Evolutionary conservation across 2,329 filamentous ascomycete genomes (phyloP), one percentile per base, ranked within the genome.

Genomic region (Falciphora oryzae): DNA sequence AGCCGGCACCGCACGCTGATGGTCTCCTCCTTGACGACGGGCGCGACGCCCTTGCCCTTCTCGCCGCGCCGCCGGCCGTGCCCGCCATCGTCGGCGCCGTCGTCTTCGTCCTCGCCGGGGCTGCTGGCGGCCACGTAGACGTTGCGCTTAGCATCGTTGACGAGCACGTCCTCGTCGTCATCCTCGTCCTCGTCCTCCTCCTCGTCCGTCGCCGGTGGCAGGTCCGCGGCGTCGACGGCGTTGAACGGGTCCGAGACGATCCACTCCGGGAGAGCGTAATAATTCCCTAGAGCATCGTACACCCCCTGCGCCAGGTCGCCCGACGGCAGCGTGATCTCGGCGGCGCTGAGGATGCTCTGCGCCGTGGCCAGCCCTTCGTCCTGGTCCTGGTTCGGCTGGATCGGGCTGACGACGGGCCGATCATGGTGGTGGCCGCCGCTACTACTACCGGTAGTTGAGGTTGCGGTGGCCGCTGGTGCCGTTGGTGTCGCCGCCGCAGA

Each of bases 321-420:
- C 0, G 88, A 90, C 0, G 90, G 90, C 16, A 93, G 76, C 0
- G 89, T 92, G 38, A 93, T 83, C 29, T 89, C 92, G 11, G 87
- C 89, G 1, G 93, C 93, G 71, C 89, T 86, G 7, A 97, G 78
- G 65, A 97, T 89, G 64, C 84, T 85, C 78, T 97, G 93, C 8
- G 93, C 93, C 2, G 88, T 92, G 32, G 79, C 81, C 11, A 91
- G 72, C 25, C 77, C 80, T 13, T 77, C 72, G 4, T 72, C 71
- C 4, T 78, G 77, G 3, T 77, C 71, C 29, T 76, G 75, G 11
- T 62, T 67, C 11, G 44, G 66, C 16, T 53, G 44, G 18, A 53
- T 53, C 7, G 44, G 44, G n/a, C 44, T 53, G 18, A 25, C 5
- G 44, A 4, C 44, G 18, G 44, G 18, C 44, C 44, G 44, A 2